Evolutionary conservation across 768 basidiomycete genomes (phyloP).

Genomic region (Cyclocybe aegerita): DNA sequence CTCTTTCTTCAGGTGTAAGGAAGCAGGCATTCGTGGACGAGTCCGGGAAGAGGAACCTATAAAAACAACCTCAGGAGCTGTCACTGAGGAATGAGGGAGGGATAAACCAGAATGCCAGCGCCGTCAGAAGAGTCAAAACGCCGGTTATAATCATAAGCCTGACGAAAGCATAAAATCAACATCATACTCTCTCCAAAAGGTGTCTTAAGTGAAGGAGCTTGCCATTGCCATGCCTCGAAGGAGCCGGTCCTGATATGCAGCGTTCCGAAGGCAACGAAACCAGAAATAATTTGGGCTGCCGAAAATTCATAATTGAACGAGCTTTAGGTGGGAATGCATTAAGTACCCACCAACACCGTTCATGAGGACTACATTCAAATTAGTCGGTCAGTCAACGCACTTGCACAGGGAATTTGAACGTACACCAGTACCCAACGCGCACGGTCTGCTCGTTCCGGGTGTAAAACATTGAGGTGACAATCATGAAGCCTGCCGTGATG

Average conservation of each 20-base stretch:
- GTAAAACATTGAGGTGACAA: constrained; percentile 79
- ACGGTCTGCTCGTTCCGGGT: constrained; percentile 68
- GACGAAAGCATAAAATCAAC: too few species aligned
- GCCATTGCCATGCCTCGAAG: constrained; percentile 79
- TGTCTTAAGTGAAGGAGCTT: background rate
- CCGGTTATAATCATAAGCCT: constrained; percentile 77
- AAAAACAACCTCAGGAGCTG: background rate
- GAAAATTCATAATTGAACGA: background rate
- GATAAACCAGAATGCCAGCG: constrained; percentile 55
- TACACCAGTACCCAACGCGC: constrained; percentile 78
- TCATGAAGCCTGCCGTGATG: constrained; percentile 76
- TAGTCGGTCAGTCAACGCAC: background rate
- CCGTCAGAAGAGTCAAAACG: constrained; percentile 49
- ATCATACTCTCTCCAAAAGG: background rate
- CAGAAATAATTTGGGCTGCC: constrained; percentile 67
- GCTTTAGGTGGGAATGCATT: background rate
- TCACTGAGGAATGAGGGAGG: background rate
- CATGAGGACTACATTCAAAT: constrained; percentile 52
- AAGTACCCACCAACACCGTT: constrained; percentile 64
- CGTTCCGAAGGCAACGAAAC: constrained; percentile 65
- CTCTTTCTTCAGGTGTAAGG: constrained; percentile 62
- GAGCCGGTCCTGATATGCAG: constrained; percentile 55
- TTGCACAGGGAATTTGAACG: constrained; percentile 22
- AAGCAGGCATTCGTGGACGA: constrained; percentile 78
- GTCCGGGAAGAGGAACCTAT: constrained; percentile 70